Conservation (phyloP, 495 filamentous ascomycete species). For the Aspergillus nidulans region DNA sequence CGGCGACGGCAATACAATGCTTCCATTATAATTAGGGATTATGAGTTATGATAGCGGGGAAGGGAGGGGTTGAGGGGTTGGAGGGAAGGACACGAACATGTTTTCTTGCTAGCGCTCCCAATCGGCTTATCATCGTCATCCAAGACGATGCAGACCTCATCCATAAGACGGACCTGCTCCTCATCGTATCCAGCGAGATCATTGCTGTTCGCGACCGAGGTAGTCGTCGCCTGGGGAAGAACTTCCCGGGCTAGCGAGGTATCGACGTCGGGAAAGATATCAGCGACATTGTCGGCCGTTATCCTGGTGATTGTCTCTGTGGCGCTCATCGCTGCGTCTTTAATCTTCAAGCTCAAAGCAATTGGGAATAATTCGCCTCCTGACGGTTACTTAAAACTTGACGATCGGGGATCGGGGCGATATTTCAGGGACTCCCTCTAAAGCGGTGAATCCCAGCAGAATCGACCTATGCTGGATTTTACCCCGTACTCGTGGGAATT, state of each 20-base stretch:
- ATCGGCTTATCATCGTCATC: slow-evolving; percentile 92
- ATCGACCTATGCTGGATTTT: not conserved
- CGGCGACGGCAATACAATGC: too few relatives aligned
- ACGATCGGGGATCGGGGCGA: not conserved
- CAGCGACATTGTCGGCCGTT: slow-evolving; percentile 80
- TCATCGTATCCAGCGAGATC: slow-evolving; percentile 86
- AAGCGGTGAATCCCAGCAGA: slow-evolving; percentile 13
- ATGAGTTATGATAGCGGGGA: not conserved
- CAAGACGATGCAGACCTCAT: slow-evolving; percentile 96
- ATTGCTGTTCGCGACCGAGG: slow-evolving; percentile 31
- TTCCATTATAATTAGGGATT: too few relatives aligned
- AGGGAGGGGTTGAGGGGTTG: not conserved
- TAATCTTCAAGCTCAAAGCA: not conserved
- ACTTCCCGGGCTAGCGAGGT: slow-evolving; percentile 66
- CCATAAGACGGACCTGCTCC: slow-evolving; percentile 97
- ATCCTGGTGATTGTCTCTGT: slow-evolving; percentile 52
- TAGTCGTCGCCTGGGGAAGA: slow-evolving; percentile 41
- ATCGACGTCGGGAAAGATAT: slow-evolving; percentile 93
- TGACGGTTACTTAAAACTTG: too few relatives aligned
- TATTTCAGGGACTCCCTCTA: not conserved
- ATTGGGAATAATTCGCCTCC: not conserved
- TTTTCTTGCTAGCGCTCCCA: slow-evolving; percentile 96
- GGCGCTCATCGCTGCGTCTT: slow-evolving; percentile 40
- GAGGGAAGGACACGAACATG: slow-evolving; percentile 57
- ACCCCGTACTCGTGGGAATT: slow-evolving; percentile 2